Base-by-base conservation (phyloP, 108 stramenopile species). In the Aureococcus anophagefferens region DNA sequence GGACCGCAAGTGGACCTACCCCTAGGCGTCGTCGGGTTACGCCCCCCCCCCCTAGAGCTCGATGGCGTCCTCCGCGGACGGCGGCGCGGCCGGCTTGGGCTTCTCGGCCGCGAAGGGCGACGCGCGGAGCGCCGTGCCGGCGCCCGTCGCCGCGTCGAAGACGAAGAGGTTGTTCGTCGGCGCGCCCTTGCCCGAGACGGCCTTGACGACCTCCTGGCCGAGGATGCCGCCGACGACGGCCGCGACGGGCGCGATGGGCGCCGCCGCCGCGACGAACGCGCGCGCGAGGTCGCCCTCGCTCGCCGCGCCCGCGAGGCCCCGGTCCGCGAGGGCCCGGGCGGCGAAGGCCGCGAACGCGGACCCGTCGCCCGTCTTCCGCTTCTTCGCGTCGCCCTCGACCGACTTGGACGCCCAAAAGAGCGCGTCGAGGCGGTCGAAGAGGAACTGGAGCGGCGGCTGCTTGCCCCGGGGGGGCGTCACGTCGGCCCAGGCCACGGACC, bases 141-240 rank as follows among this genome's bases (percentile, higher is more conserved):
- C 87, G 69, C 90, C 88, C 40, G 83, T 78, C 30, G 67, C 62
- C 5, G 91, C 94, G 69, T 89, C 87, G 40, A 93, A 90, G 69
- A 89, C 35, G 63, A 95, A 72, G 15, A 90, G 80, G 77, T 95
- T 95, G 71, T 90, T 89, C 66, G 90, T 89, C 18, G 94, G 94
- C 74, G 89, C 89, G 66, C 91, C 94, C 74, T 90, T 91, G n/a
- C 89, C 88, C 65, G 82, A 88, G 70, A 95, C 82, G 5, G 86
- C 84, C 72, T 95, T 95, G 85, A 95, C 90, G 62, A 94, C 83
- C 83, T 95, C 96, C 76, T 95, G 94, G 30, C 94, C 94, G 30
- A 97, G 63, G 40, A 95, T 81, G 25, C 96, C 96, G 40, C 96
- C 96, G 68, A 95, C 70, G 18, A 95, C 91, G 25, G 96, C 90